phyloP scores from a whole-genome alignment of 208 protist species.

The Strigomonas culicis region DNA sequence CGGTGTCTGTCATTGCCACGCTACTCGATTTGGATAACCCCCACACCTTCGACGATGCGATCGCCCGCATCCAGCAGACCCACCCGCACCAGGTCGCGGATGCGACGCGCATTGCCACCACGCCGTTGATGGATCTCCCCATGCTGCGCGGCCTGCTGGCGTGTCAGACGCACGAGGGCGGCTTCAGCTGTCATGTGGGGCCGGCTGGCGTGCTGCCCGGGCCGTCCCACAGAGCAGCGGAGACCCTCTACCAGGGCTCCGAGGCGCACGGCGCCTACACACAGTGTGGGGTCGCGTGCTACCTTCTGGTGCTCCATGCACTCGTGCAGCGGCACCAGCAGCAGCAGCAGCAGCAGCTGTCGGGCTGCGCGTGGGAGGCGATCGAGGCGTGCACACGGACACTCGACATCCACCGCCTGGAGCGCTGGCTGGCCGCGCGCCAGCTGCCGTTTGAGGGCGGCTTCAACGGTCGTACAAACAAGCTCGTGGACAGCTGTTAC shows the following conservation, averaged over 20 bases:
- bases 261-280: conserved; percentile 95
- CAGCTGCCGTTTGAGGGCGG: conserved; percentile 87
- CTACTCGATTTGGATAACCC: conserved; percentile 68
- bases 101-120: not conserved
- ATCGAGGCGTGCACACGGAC: conserved; percentile 56
- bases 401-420: conserved; percentile 45
- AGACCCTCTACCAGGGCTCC: not conserved
- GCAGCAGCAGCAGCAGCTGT: not conserved
- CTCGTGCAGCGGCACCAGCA: not conserved
- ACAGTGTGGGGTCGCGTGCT: conserved; percentile 79
- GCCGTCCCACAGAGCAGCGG: too few species aligned
- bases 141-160: conserved; percentile 58
- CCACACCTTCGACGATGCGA: conserved; percentile 20
- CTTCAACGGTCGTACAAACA: conserved; percentile 96
- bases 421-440: conserved; percentile 73
- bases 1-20: conserved; percentile 60
- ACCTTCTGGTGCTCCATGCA: not conserved
- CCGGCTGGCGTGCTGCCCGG: too few species aligned
- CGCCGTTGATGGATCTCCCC: conserved; percentile 35
- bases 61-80: not conserved
- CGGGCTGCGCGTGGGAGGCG: conserved; percentile 7
- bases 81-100: not conserved
- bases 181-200: conserved; percentile 63
- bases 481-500: conserved; percentile 98
- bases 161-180: conserved; percentile 92